A percentile compares a stretch with the other conserved stretches of the same genome.
These are phyloP conservation scores for Solanum chmielewskii DNA, from an alignment of 257 asterid genomes.

Conservation along the genomic window DNA sequence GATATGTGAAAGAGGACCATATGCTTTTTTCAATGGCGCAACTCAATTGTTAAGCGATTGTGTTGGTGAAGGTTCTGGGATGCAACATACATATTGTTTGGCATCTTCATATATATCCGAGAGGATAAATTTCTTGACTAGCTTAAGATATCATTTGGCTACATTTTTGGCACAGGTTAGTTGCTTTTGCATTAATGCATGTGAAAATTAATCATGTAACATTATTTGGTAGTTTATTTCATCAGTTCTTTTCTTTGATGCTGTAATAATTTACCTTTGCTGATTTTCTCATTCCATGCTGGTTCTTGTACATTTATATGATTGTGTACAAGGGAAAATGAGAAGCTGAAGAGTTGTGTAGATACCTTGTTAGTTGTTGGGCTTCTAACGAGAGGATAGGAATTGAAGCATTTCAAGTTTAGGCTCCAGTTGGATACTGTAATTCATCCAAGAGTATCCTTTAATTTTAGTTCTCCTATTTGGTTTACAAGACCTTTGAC, in stretches of 20 bases:
- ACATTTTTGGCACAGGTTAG: constrained; percentile 87
- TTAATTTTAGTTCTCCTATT: background rate
- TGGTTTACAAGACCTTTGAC: background rate
- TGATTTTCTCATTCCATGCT: background rate
- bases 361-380: background rate
- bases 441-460: background rate
- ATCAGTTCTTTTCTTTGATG: background rate
- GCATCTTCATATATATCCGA: constrained; percentile 83
- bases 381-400: background rate
- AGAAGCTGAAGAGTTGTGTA: background rate
- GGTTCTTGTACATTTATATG: background rate
- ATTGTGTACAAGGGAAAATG: background rate
- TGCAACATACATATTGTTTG: constrained; percentile 41
- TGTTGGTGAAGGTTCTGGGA: constrained; percentile 60
- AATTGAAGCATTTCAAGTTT: background rate
- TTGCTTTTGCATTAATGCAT: background rate
- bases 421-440: background rate
- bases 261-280: background rate
- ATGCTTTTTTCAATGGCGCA: constrained; percentile 69
- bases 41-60: constrained; percentile 48
- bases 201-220: background rate
- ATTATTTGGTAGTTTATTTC: background rate
- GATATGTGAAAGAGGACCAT: constrained; percentile 88
- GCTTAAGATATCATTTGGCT: constrained; percentile 69
- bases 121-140: constrained; percentile 58